Evolutionary conservation across 345 rosid genomes (phyloP).

Genomic region (sweet orange (Citrus sinensis)): DVS_A1.0 CM039169.1:7429001-7429500

Average conservation of each 20-base stretch:
- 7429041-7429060: not conserved
- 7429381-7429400: not conserved
- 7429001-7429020: not conserved
- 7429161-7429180: conserved; percentile 16
- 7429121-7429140: conserved; percentile 13
- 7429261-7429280: not conserved
- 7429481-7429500: conserved; percentile 12
- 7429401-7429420: conserved; percentile 17
- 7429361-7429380: not conserved
- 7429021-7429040: too few relatives aligned
- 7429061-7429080: conserved; percentile 14
- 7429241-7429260: not conserved
- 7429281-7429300: not conserved
- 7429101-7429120: conserved; percentile 13
- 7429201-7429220: conserved; percentile 8
- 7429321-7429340: conserved; percentile 9
- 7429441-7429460: conserved; percentile 10
- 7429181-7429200: conserved; percentile 13
- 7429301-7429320: conserved; percentile 8
- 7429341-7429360: not conserved
- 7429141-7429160: conserved; percentile 5
- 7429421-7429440: rapidly evolving
- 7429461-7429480: conserved; percentile 21
- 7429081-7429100: conserved; percentile 7
- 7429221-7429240: not conserved